Base-by-base conservation (phyloP, 148 eudicot species). In the Chenopodium berlandieri region DNA sequence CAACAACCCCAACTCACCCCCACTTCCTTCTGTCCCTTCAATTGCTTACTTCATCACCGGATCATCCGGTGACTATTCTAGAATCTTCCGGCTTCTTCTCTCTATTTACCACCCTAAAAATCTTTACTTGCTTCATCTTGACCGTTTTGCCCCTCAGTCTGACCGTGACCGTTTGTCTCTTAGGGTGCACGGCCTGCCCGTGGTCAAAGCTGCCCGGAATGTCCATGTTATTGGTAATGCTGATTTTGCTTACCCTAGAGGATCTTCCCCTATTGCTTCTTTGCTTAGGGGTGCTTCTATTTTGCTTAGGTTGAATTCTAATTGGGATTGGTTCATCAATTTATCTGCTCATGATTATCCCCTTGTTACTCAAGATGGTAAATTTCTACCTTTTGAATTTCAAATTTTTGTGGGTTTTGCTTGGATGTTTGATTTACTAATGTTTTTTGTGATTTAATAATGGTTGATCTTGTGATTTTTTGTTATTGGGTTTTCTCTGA, bases 301-400 rank as follows among this genome's bases (percentile, higher is more conserved):
- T 77, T 67, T 95, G 87, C 87, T 95, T 20, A 54, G 90, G 7
- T 50, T 95, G 70, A 82, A 86, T 5, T 3, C 11, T 17, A 58
- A 76, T 31, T 94, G 98, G 98, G 97, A 93, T 87, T 94, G 97
- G 98, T 93, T 94, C 68, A 84, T 94, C 30, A 91, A 89, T 83
- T 89, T 94, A 32, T 89, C 91, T 78, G 92, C 91, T 71, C 62
- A 56, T 63, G 94, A 94, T 86, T 94, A 94, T 67, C 98, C 98
- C 14, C 97, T 94, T 81, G 91, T 94, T 58, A 88, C 91, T 27
- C 98, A 94, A 88, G 98, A 94, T 88, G 98, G 98, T 94, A 82
- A 1, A 64, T 46, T 32, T 30, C 17, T 14, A 4, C 16, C 62
- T 56, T 40, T 40, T 40, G 44, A 40, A 5, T 40, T 40, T 0